Base-by-base conservation (phyloP, 2,329 filamentous ascomycete genomes). In the Fusarium brevicatenulatum region DNA sequence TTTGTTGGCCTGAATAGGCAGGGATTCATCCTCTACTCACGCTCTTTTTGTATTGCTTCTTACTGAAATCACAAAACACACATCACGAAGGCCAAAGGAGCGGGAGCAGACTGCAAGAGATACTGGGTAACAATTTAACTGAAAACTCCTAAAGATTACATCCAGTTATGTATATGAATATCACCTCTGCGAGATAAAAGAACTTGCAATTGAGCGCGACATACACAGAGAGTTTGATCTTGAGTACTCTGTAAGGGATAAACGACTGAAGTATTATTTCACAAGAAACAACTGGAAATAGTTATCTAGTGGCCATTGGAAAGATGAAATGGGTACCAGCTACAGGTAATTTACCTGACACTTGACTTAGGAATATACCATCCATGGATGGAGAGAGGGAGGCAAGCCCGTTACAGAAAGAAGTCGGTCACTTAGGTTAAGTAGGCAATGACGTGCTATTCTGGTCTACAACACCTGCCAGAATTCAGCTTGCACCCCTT, bases 11-110 rank as follows among this genome's bases (percentile, higher is more conserved):
- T 28, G 18, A 23, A 19, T 19, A 23, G 30, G 16, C 13, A 23
- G 30, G n/a, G 0, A 13, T 10, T 34, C 15, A 16, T 9, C 23
- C 16, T 23, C 8, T 8, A 9, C 4, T 34, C 21, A 13, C 2
- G 5, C 6, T 34, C 10, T 10, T 7, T 19, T 23, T 9, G 11
- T 13, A 7, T 9, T 32, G 15, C 21, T 16, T 7, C 16, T 3
- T 9, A 7, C 2, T 21, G 37, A 21, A 39, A 9, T n/a, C 19
- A 16, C 4, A n/a, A 18, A 34, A 34, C 28, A 50, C 11, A 23
- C 2, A 9, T 9, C 10, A 32, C 7, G 21, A 13, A 23, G 16
- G 23, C 8, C 5, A 4, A 19, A 8, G 10, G 30, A 34, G 28
- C 9, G 6, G 11, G 13, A 16, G 11, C 4, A 16, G 5, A 49